Base-by-base conservation (phyloP, 495 filamentous ascomycete genomes). In the Parathielavia hyrcaniae region DNA sequence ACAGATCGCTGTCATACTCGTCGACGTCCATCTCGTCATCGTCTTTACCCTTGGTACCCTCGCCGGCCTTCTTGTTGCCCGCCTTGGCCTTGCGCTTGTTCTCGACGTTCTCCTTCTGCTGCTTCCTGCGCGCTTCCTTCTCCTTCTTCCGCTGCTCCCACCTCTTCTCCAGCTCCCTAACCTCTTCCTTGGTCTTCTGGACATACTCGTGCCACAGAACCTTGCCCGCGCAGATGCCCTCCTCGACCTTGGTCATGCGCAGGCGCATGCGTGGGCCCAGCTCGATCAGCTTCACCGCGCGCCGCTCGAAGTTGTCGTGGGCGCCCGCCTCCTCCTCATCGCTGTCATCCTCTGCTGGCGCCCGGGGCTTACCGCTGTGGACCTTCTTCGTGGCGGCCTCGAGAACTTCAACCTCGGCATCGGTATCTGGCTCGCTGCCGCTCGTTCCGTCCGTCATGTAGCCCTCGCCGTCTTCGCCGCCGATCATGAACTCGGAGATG, bases 181-280 rank as follows among this genome's bases (percentile, higher is more conserved):
- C 73, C 67, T 97, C 93, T 39, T 82, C 76, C 61, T 81, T 83
- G 1, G 85, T 84, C 78, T 97, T 99, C 64, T 81, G 79, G 54
- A 96, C 80, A 64, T 86, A 93, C 65, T 96, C 90, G 73, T 99
- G 95, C 93, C 95, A 97, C 87, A 99, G 88, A 36, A 96, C 81
- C 73, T 89, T 91, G 40, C 93, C 93, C 35, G 83, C 81, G 66
- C 91, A 97, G 13, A 97, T 70, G 16, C 91, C 95, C 61, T 97
- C 95, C 69, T 99, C 93, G 12, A 99, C 91, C 73, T 99, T 97
- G 52, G 87, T 86, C 81, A 99, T 80, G 43, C 92, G 82, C 35
- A 99, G 73, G 63, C 81, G 86, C 86, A 99, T 82, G 52, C 93
- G 85, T 4, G 93, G 93, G 0, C 93, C 93, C 10, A 97, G 75